Conservation (phyloP, 108 stramenopile species). For the Nitzschia putrida region DNA sequence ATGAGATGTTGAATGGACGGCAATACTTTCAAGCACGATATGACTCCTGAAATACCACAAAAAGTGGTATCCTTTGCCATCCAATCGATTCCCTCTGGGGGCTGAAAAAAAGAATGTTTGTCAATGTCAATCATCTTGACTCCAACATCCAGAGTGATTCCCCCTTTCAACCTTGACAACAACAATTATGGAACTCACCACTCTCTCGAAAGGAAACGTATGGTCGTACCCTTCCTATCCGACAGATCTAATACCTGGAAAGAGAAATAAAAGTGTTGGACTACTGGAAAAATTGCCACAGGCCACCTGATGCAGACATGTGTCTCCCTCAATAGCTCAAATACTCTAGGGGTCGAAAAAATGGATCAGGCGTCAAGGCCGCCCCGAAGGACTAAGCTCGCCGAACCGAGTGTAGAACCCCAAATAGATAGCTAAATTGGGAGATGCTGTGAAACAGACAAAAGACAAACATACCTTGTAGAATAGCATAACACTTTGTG, state of each 20-base stretch:
- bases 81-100: conserved; percentile 8
- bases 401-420: conserved; percentile 27
- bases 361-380: conserved; percentile 18
- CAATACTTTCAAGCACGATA: no score
- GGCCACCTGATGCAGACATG: not conserved
- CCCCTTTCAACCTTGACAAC: not conserved
- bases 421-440: not conserved
- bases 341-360: conserved; percentile 27
- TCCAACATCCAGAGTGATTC: conserved; percentile 22
- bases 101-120: conserved; percentile 20
- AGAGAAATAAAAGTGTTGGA: not conserved
- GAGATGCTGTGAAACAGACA: no score
- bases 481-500: not conserved
- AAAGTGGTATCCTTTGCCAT: conserved; percentile 9
- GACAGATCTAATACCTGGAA: not conserved
- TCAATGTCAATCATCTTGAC: not conserved
- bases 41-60: no score
- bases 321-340: conserved; percentile 10
- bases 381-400: conserved; percentile 10
- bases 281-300: conserved; percentile 7
- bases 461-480: not conserved
- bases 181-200: not conserved
- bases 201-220: no score
- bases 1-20: no score
- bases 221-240: not conserved